These are phyloP conservation scores for Lachnellula willkommii DNA, from an alignment of 2,329 filamentous ascomycete genomes.

Conservation along the genomic window DNA sequence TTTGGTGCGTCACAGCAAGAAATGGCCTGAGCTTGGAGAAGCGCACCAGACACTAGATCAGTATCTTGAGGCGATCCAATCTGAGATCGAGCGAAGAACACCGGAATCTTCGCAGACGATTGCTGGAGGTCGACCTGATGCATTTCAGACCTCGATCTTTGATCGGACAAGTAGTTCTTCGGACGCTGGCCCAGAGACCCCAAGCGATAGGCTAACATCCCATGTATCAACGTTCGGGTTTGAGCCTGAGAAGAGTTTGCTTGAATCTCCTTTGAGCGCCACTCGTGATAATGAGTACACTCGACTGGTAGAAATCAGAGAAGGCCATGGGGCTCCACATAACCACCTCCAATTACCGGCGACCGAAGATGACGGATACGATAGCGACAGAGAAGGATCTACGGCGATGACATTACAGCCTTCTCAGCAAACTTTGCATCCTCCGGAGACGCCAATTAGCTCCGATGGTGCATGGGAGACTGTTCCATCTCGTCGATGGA, in stretches of 20 bases:
- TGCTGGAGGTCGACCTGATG: conserved; percentile 31
- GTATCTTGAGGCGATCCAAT: conserved; percentile 36
- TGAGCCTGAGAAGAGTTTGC: conserved; percentile 17
- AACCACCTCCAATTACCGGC: conserved; percentile 14
- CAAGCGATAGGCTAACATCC: conserved; percentile 23
- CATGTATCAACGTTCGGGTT: conserved; percentile 21
- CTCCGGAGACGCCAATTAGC: conserved; percentile 4
- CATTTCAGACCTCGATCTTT: conserved; percentile 43
- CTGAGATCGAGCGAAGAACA: conserved; percentile 40
- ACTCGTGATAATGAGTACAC: conserved; percentile 19
- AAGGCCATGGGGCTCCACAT: not conserved
- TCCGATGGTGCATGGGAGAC: conserved; percentile 25
- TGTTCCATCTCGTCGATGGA: conserved; percentile 11
- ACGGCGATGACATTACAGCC: conserved; percentile 15
- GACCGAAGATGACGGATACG: conserved; percentile 26
- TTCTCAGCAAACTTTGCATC: conserved; percentile 18
- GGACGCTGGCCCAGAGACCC: conserved; percentile 41
- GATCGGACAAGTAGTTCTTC: conserved; percentile 46
- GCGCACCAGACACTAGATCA: conserved; percentile 33
- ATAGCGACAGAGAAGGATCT: conserved; percentile 26
- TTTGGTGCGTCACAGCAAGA: conserved; percentile 36
- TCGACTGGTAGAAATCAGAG: conserved; percentile 3
- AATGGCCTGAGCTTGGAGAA: conserved; percentile 28
- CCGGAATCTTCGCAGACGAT: conserved; percentile 37
- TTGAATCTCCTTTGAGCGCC: conserved; percentile 25